phyloP scores from a whole-genome alignment of 2,329 filamentous ascomycete species.

The Hypoxylon sp. region DNA sequence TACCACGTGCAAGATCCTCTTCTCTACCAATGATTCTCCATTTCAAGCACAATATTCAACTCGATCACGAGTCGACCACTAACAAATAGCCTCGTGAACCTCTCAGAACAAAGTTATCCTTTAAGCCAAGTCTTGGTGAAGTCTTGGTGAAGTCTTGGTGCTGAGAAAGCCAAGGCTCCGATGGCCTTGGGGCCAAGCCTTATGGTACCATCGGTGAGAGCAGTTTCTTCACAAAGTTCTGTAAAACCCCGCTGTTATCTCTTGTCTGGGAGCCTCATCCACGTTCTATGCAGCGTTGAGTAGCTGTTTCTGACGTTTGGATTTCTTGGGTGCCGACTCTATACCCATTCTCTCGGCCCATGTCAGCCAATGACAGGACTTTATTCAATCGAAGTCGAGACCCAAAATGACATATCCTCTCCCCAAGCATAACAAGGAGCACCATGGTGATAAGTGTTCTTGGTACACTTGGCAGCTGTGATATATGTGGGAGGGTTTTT shows the following conservation, averaged over 20 bases:
- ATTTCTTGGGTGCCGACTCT: conserved; percentile 35
- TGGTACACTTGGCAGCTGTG: conserved; percentile 43
- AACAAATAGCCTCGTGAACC: conserved; percentile 15
- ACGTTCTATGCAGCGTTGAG: conserved; percentile 22
- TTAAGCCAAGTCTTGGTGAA: conserved; percentile 44
- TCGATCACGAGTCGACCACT: conserved; percentile 14
- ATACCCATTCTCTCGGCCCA: conserved; percentile 17
- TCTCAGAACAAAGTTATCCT: conserved; percentile 25
- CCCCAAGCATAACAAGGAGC: conserved; percentile 27
- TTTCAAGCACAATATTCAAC: conserved; percentile 15
- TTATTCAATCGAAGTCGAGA: conserved; percentile 1
- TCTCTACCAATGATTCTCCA: conserved; percentile 16
- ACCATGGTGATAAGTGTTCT: conserved; percentile 37
- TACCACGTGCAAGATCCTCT: conserved; percentile 23
- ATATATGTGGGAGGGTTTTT: conserved; percentile 23
- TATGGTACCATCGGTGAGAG: conserved; percentile 12
- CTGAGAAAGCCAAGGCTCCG: conserved; percentile 47
- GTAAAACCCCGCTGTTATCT: conserved; percentile 32
- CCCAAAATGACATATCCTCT: conserved; percentile 29
- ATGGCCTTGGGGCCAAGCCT: conserved; percentile 39
- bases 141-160: conserved; percentile 48
- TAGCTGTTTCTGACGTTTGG: conserved; percentile 37
- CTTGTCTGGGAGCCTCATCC: conserved; percentile 41
- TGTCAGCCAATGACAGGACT: conserved; percentile 30
- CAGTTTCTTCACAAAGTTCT: conserved; percentile 12